Evolutionary conservation across 768 basidiomycete species (phyloP), one percentile per base, ranked within the genome.

Genomic region (Tylopilus plumbeoviolaceoides): DNA sequence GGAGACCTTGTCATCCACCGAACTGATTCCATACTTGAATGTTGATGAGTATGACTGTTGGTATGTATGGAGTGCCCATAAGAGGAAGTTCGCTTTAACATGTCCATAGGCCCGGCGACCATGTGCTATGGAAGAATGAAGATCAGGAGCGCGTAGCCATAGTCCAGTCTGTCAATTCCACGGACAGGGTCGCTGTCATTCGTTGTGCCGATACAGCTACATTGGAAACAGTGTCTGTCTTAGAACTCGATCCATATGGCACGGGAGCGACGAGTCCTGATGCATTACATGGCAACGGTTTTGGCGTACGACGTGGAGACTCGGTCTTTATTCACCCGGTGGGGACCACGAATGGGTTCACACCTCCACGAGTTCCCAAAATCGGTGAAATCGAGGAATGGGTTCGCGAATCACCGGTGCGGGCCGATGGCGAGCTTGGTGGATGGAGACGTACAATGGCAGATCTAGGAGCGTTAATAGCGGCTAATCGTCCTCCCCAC

Each of bases 31-130:
- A 4, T 88, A 95, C 64, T 66, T 87, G 47, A 91, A 91, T 55
- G 81, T 91, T 10, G 94, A 95, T 67, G 94, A 97, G 70, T 91
- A 89, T 66, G 94, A 92, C 65, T 91, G 86, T 67, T 94, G 89
- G 89, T 89, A 59, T 62, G 85, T 68, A 27, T 21, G 12, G 10
- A 11, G 47, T 41, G 4, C 9, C 52, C 44, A 8, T 42, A 18
- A 27, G 41, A 18, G 10, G 10, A 28, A 25, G 10, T 45, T 40
- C 36, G 23, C 51, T 60, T 53, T 62, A 27, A 52, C 47, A 48
- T 48, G 12, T 57, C 33, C 47, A 18, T 48, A 92, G 91, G 91
- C 94, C 94, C 6, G 94, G 94, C 17, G 92, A 98, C 63, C 84
- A 91, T 68, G 87, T 95, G 14, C 59, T 92, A 17, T 93, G 89